A percentile compares a stretch with the other conserved stretches of the same genome.
Conservation (phyloP, 192 early-diverging fungal genomes). For the Rhizophagus prolifer region DNA sequence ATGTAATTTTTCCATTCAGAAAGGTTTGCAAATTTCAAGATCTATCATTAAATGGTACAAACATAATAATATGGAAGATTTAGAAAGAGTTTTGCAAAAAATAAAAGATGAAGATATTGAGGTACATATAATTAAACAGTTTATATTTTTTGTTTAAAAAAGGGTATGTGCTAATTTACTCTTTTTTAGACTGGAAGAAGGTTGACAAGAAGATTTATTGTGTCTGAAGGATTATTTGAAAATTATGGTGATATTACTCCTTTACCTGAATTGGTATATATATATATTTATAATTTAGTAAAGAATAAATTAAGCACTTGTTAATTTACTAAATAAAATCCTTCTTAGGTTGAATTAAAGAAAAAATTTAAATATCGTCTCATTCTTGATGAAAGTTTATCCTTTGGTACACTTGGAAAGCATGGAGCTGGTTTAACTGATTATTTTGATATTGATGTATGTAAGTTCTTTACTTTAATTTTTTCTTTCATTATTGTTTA, state of each 20-base stretch:
- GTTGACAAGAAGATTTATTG: slow-evolving; percentile 89
- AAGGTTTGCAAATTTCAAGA: slow-evolving; percentile 87
- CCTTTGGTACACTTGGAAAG: slow-evolving; percentile 72
- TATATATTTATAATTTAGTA: slow-evolving; percentile 8
- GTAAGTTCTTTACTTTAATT: not conserved
- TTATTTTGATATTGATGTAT: slow-evolving; percentile 54
- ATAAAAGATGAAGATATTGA: slow-evolving; percentile 65
- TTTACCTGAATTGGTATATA: slow-evolving; percentile 62
- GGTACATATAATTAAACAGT: slow-evolving; percentile 30
- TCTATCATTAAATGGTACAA: slow-evolving; percentile 89
- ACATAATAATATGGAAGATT: slow-evolving; percentile 95
- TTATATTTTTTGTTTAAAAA: not conserved
- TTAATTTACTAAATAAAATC: not conserved
- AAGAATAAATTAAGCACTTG: too few relatives aligned
- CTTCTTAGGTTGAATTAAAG: slow-evolving; percentile 70
- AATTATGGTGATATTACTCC: slow-evolving; percentile 87
- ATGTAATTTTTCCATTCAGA: slow-evolving; percentile 84
- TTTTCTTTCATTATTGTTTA: not conserved
- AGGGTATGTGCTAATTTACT: not conserved
- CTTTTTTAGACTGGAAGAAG: slow-evolving; percentile 48
- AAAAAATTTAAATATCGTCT: slow-evolving; percentile 95
- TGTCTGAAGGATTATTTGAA: slow-evolving; percentile 88
- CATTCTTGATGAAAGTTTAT: slow-evolving; percentile 90
- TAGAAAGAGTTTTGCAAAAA: slow-evolving; percentile 81
- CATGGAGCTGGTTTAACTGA: slow-evolving; percentile 25